A percentile compares a stretch with the other conserved stretches of the same genome.
Evolutionary conservation across 164 flowering plant species (phyloP).

Genomic region (Protea cynaroides): DNA sequence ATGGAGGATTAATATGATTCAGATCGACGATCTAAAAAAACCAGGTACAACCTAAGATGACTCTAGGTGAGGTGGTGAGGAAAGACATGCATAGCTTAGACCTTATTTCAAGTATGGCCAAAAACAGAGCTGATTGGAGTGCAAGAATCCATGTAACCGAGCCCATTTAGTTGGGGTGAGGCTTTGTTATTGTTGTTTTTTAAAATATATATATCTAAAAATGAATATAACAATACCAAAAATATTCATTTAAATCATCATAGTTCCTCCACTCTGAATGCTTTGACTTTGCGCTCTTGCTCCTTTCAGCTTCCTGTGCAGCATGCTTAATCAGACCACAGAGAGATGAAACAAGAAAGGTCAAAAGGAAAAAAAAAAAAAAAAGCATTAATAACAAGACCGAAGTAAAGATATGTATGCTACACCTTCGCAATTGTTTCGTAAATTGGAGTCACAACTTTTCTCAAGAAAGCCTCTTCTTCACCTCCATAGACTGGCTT

Average conservation of each 20-base stretch:
- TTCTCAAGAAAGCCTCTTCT: slow-evolving; percentile 80
- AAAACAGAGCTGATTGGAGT: no score
- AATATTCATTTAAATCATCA: slow-evolving; percentile 95
- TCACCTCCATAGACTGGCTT: slow-evolving; percentile 99
- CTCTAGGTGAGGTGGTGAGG: no score
- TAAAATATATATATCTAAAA: no score
- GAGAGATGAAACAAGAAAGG: neutral
- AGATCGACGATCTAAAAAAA: no score
- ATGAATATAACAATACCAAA: slow-evolving; percentile 47
- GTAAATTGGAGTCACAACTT: slow-evolving; percentile 96
- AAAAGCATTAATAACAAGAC: neutral
- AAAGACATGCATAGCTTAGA: no score
- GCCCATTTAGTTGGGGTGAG: no score
- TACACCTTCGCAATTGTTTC: slow-evolving; percentile 73
- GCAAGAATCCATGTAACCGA: no score
- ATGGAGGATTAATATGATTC: no score
- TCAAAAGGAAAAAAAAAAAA: neutral
- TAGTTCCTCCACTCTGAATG: slow-evolving; percentile 99
- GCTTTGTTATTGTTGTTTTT: no score
- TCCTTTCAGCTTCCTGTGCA: slow-evolving; percentile 76
- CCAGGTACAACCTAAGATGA: no score
- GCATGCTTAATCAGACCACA: neutral
- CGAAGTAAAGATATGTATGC: neutral
- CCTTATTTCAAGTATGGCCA: no score
- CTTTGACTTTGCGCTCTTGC: slow-evolving; percentile 72